Conservation (phyloP, 2,329 filamentous ascomycete species). For the Chrysoporthe austroafricana region DNA sequence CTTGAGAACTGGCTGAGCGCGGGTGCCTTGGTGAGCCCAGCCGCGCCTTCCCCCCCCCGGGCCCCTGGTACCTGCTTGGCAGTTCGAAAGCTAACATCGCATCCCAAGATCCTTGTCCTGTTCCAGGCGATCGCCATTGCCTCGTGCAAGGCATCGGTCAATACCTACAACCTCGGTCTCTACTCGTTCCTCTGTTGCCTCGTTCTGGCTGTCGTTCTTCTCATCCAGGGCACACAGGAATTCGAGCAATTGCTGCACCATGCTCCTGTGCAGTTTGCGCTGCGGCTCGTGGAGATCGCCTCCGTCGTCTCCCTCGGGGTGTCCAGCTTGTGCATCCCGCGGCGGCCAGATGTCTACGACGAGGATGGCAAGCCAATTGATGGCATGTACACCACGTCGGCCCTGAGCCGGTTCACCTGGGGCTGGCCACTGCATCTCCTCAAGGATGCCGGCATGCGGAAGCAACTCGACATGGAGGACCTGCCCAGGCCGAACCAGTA, state of each 20-base stretch:
- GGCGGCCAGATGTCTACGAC: conserved; percentile 69
- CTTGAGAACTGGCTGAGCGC: conserved; percentile 64
- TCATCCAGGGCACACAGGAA: conserved; percentile 50
- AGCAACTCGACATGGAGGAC: conserved; percentile 64
- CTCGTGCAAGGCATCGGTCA: conserved; percentile 51
- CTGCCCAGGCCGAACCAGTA: conserved; percentile 63
- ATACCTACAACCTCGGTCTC: conserved; percentile 57
- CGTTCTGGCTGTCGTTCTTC: conserved; percentile 47
- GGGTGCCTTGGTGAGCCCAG: conserved; percentile 63
- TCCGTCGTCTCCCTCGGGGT: conserved; percentile 50
- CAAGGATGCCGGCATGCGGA: conserved; percentile 57
- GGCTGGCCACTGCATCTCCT: conserved; percentile 65
- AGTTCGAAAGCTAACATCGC: conserved; percentile 25
- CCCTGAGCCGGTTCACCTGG: conserved; percentile 66
- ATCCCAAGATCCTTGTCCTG: conserved; percentile 51
- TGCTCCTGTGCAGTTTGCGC: conserved; percentile 42
- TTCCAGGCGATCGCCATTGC: conserved; percentile 56
- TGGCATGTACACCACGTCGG: conserved; percentile 62
- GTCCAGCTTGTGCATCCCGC: conserved; percentile 60
- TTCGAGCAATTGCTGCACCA: conserved; percentile 40
- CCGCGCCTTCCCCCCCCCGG: too few species aligned
- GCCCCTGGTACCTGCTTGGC: too few species aligned
- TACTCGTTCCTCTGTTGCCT: conserved; percentile 54
- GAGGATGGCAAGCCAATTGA: conserved; percentile 63
- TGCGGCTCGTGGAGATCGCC: conserved; percentile 54